Conservation (phyloP, 768 basidiomycete genomes). For the Mycena indigotica region DNA sequence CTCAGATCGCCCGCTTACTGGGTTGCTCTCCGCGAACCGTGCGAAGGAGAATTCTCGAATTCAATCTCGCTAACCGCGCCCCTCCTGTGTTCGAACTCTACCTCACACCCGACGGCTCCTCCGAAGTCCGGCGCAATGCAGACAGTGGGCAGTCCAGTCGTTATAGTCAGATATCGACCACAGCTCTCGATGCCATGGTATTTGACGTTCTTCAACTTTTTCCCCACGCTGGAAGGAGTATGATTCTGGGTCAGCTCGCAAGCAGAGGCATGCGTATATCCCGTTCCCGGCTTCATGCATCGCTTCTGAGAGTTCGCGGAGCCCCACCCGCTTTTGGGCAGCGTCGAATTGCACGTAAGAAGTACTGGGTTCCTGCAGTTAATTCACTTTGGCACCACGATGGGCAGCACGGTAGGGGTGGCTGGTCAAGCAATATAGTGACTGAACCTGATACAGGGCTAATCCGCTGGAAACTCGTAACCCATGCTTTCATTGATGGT, state of each 20-base stretch:
- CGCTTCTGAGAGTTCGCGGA: constrained; percentile 25
- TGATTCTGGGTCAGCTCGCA: constrained; percentile 26
- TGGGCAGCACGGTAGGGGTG: constrained; percentile 34
- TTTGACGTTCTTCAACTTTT: constrained; percentile 23
- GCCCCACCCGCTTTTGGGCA: constrained; percentile 25
- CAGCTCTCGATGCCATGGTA: neutral
- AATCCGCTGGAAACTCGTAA: constrained; percentile 30
- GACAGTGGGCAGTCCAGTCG: too few species aligned
- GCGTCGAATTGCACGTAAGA: constrained; percentile 24
- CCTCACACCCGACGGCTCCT: too few species aligned
- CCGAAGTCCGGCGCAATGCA: too few species aligned
- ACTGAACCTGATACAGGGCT: constrained; percentile 19
- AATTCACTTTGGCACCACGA: constrained; percentile 43
- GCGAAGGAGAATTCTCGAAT: too few species aligned
- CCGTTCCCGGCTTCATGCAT: constrained; percentile 13
- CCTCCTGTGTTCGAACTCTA: too few species aligned
- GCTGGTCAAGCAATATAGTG: neutral
- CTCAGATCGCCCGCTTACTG: too few species aligned
- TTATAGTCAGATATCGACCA: too few species aligned
- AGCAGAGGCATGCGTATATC: constrained; percentile 24
- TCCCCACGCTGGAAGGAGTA: constrained; percentile 25
- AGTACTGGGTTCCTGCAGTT: constrained; percentile 34
- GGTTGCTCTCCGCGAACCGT: too few species aligned
- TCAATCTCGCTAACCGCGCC: too few species aligned
- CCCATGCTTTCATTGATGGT: too few species aligned